Conservation (phyloP, 495 filamentous ascomycete genomes). For the Cryomyces antarcticus region DNA sequence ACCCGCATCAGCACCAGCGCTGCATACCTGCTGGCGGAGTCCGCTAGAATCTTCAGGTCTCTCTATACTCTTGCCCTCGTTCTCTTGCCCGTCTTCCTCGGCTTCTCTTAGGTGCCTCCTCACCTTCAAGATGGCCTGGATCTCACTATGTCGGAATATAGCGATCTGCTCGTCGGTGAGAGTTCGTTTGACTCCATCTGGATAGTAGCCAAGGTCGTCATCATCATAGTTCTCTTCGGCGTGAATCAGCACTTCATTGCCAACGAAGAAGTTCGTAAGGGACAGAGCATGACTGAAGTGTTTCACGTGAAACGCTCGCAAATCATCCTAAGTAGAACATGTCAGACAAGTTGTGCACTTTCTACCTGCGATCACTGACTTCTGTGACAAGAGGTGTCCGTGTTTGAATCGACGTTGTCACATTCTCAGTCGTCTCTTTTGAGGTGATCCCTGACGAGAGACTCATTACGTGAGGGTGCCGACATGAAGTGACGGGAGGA, state of each 20-base stretch:
- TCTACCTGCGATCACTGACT: no score
- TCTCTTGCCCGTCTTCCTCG: slow-evolving; percentile 1
- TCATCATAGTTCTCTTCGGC: slow-evolving; percentile 24
- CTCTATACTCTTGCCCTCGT: neutral
- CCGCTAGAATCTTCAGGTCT: neutral
- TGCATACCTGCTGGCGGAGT: no score
- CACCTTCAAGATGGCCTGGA: slow-evolving; percentile 47
- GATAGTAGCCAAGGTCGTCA: slow-evolving; percentile 70
- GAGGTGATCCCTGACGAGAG: no score
- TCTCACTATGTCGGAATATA: slow-evolving; percentile 80
- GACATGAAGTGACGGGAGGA: no score
- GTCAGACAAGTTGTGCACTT: neutral
- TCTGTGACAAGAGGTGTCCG: no score
- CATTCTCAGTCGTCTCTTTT: no score
- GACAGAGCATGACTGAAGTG: slow-evolving; percentile 22
- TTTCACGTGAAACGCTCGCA: slow-evolving; percentile 42
- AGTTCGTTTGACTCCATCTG: slow-evolving; percentile 75
- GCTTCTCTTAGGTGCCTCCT: slow-evolving; percentile 17
- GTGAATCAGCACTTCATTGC: no score
- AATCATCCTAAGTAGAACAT: slow-evolving; percentile 37
- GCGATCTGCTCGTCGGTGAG: slow-evolving; percentile 80
- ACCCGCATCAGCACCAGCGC: neutral
- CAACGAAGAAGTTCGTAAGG: no score
- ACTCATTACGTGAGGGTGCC: no score
- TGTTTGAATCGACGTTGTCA: no score